Base-by-base conservation (phyloP, 2,329 filamentous ascomycete species). In the Diplodia sapinea region DNA sequence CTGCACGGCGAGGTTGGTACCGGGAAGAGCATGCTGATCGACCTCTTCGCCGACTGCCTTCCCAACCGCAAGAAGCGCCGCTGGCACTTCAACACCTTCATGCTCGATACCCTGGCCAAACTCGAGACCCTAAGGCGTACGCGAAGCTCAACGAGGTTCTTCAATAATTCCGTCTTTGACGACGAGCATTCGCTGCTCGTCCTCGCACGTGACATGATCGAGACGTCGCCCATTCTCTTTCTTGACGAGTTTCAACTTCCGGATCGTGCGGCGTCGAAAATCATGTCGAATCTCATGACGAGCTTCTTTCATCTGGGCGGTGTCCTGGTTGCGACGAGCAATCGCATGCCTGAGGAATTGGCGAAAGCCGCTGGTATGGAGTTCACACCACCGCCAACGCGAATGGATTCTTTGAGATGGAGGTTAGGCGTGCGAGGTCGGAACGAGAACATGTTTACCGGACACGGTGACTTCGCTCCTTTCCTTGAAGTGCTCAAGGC, bases 11-110 rank as follows among this genome's bases (percentile, higher is more conserved):
- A 93, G 74, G 92, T 95, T 1, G 92, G 92, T 12, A 93, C 90
- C 0, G 91, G 92, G 15, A 95, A 95, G 76, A 91, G 88, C 5
- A 93, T 95, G 90, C 84, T 95, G n/a, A 84, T 94, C 15, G 91
- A 94, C 73, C 81, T 95, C 0, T 87, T 95, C n/a, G 90, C 91
- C 15, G 89, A 93, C 63, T 90, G 89, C 62, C 79, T 95, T 4
- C 92, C 92, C 1, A 93, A 88, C 17, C 81, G 84, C 54, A 89
- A 88, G 73, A 94, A 94, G 80, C 83, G 85, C 72, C 83, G 91
- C 69, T 93, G 90, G 88, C 92, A 94, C 75, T 95, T 93, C 79
- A 93, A 92, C 75, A 93, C 90, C 0, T 95, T 95, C 73, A 95
- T 95, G 90, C 82, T 94, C 9, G 89, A 94, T 71, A 88, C 87